phyloP scores from a whole-genome alignment of 768 basidiomycete genomes.

The Rhodotorula paludigena region DNA sequence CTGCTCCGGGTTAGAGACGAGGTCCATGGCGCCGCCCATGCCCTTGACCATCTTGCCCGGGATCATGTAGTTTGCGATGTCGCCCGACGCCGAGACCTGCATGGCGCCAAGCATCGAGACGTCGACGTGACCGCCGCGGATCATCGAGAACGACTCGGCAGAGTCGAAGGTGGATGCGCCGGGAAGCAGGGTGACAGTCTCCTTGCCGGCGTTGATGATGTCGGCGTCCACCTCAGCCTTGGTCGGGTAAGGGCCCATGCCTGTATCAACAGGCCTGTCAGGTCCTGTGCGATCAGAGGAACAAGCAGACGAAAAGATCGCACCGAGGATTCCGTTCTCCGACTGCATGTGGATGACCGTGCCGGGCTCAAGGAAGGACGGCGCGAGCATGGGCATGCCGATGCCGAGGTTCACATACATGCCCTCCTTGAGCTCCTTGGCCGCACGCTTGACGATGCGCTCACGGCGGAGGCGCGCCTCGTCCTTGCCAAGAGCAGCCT shows the following conservation, averaged over 20 bases:
- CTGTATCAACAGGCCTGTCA: neutral
- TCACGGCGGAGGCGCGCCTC: slow-evolving; percentile 49
- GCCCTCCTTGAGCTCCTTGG: slow-evolving; percentile 77
- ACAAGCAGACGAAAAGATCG: neutral
- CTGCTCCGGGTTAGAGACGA: slow-evolving; percentile 78
- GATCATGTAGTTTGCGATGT: slow-evolving; percentile 98
- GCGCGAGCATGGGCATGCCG: slow-evolving; percentile 50
- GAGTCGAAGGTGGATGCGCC: slow-evolving; percentile 91
- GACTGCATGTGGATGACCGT: slow-evolving; percentile 50
- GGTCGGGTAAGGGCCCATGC: slow-evolving; percentile 50
- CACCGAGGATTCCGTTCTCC: slow-evolving; percentile 50
- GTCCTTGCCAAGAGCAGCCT: slow-evolving; percentile 38
- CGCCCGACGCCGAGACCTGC: slow-evolving; percentile 84
- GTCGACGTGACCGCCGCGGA: slow-evolving; percentile 91
- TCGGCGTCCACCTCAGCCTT: slow-evolving; percentile 54
- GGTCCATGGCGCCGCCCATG: slow-evolving; percentile 70
- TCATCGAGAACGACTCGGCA: slow-evolving; percentile 93
- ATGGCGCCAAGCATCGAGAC: slow-evolving; percentile 91
- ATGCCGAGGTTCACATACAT: slow-evolving; percentile 50
- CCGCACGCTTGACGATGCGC: slow-evolving; percentile 77
- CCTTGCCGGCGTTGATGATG: slow-evolving; percentile 90
- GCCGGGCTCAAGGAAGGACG: slow-evolving; percentile 47
- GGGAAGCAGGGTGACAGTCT: slow-evolving; percentile 84
- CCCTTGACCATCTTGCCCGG: slow-evolving; percentile 73
- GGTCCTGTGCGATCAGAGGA: neutral